Conservation (phyloP, 1,284 basidiomycete genomes). For the Papiliotrema laurentii region DNA sequence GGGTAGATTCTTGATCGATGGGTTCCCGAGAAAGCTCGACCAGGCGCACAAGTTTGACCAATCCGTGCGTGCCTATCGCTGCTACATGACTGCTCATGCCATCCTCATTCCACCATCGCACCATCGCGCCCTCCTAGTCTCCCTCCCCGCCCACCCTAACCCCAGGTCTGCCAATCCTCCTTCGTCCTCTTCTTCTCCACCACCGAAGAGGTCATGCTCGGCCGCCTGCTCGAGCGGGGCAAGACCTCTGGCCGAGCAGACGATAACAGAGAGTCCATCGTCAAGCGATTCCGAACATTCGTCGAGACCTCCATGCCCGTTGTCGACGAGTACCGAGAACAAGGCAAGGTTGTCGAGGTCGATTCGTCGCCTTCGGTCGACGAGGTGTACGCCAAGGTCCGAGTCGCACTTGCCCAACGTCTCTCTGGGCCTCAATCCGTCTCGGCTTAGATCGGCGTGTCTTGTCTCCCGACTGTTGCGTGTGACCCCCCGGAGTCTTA, state of each 20-base stretch:
- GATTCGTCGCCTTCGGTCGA: constrained; percentile 71
- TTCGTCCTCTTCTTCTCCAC: constrained; percentile 87
- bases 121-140: background rate
- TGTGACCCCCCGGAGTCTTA: no score
- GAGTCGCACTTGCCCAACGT: constrained; percentile 53
- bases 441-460: no score
- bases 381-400: constrained; percentile 64
- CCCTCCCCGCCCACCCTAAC: background rate
- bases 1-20: constrained; percentile 92
- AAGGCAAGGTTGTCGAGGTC: constrained; percentile 77
- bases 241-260: constrained; percentile 95
- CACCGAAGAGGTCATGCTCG: constrained; percentile 80
- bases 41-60: constrained; percentile 92
- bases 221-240: constrained; percentile 78
- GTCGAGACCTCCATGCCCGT: constrained; percentile 93
- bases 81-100: background rate
- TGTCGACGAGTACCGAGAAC: constrained; percentile 72
- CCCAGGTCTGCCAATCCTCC: constrained; percentile 71
- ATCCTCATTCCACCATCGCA: background rate
- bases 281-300: constrained; percentile 92
- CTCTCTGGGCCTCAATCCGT: no score
- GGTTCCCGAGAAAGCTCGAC: constrained; percentile 98
- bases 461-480: no score
- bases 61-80: constrained; percentile 55
- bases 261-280: constrained; percentile 92